Evolutionary conservation across 768 basidiomycete species (phyloP), one percentile per base, ranked within the genome.

Genomic region (Chalciporus piperatus): DNA sequence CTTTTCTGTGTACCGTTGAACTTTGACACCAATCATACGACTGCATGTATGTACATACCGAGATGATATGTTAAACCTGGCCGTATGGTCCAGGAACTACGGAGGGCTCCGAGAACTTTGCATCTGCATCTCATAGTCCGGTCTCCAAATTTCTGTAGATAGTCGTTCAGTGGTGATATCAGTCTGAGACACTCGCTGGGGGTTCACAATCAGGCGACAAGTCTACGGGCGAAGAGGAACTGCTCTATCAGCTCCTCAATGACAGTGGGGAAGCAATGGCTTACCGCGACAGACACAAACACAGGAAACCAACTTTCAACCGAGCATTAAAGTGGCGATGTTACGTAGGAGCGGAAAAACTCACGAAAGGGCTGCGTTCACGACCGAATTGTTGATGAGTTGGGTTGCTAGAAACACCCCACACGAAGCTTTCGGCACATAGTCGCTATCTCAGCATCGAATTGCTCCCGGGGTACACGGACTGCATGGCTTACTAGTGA

Each of bases 171-270:
- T 32, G 1, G 25, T 39, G 1, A 4, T 0, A 11, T 25, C 10
- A 0, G 0, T 0, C 3, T 35, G 4, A 4, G 27, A 17, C 3
- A 32, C 14, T 13, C 22, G 35, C 27, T 57, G 57, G 35, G 65
- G 47, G 37, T 64, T 64, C 38, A 66, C 22, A n/a, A 65, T 51
- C 14, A 63, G 14, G 23, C 54, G 58, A 41, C 40, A 51, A 1
- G 47, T 56, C 63, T 64, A 7, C 16, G 6, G 13, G 25, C 2
- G 12, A 13, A 10, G 20, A n/a, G 27, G 11, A 14, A 10, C n/a
- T 27, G 5, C 17, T 13, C 14, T 1, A 17, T 47, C 41, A 48
- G 20, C 27, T 16, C 23, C 6, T 5, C 9, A 14, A 20, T 7
- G 27, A 27, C n/a, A 22, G 12, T 11, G 4, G 13, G 16, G 4